Conservation (phyloP, 345 rosid genomes). For the Schrenkiella parvula region DNA sequence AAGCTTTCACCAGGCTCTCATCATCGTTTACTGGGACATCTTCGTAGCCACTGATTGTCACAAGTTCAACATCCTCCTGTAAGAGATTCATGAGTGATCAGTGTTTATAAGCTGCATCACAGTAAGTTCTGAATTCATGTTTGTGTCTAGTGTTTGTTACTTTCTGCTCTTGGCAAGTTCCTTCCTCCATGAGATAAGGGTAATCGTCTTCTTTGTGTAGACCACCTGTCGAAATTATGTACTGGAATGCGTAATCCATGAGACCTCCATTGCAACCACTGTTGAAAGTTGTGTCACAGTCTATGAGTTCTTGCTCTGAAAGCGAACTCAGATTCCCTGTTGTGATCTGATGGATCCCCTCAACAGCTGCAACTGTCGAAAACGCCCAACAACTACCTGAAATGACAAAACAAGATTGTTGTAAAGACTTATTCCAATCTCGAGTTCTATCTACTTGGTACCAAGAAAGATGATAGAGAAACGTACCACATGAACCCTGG, state of each 20-base stretch:
- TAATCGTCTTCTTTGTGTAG: slow-evolving; percentile 76
- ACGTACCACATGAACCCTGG: slow-evolving; percentile 73
- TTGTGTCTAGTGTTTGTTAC: slow-evolving; percentile 32
- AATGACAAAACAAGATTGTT: background rate
- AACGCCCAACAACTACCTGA: slow-evolving; percentile 97
- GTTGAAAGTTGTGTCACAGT: slow-evolving; percentile 60
- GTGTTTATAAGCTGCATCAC: background rate
- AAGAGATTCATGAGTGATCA: background rate
- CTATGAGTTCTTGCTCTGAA: slow-evolving; percentile 88
- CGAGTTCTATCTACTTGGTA: slow-evolving; percentile 14
- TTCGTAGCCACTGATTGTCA: slow-evolving; percentile 54
- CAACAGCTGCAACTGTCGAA: slow-evolving; percentile 84
- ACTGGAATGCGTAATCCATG: slow-evolving; percentile 81
- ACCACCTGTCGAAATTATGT: slow-evolving; percentile 67
- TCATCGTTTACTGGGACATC: slow-evolving; percentile 69
- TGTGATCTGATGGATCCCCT: slow-evolving; percentile 77
- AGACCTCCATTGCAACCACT: slow-evolving; percentile 90
- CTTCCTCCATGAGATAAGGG: slow-evolving; percentile 60
- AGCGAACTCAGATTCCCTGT: slow-evolving; percentile 61
- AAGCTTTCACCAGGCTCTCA: slow-evolving; percentile 56
- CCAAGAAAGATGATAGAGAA: slow-evolving; percentile 4
- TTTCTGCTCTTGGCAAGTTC: slow-evolving; percentile 55
- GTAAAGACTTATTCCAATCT: background rate
- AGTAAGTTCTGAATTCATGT: background rate
- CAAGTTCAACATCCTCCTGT: slow-evolving; percentile 59